phyloP scores from a whole-genome alignment of 306 rosid species.

The Trifolium subterraneum region DNA sequence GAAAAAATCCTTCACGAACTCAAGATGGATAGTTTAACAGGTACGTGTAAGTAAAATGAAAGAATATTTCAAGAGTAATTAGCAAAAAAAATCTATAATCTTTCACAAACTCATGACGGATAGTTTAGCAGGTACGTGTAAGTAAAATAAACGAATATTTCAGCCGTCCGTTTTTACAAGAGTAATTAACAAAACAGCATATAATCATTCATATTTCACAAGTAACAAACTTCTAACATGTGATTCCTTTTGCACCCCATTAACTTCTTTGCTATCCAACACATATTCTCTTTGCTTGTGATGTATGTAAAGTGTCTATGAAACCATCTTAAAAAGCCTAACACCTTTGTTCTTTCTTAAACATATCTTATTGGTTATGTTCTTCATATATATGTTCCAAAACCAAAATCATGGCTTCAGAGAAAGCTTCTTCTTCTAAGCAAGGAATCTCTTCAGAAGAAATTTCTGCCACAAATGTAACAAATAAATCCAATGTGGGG shows the following conservation, averaged over 20 bases:
- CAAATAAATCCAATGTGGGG: conserved; percentile 49
- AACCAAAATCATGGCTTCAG: conserved; percentile 59
- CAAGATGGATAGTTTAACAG: no score
- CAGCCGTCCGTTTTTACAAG: no score
- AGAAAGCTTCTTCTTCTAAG: conserved; percentile 47
- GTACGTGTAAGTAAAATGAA: no score
- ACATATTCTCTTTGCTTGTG: conserved; percentile 49
- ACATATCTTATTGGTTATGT: neutral
- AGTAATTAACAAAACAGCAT: conserved; percentile 42
- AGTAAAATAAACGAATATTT: no score
- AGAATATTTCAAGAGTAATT: neutral
- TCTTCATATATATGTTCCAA: neutral
- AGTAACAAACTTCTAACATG: conserved; percentile 48
- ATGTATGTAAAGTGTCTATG: conserved; percentile 32
- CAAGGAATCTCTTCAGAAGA: conserved; percentile 52
- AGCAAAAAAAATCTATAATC: conserved; percentile 20
- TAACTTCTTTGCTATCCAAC: conserved; percentile 50
- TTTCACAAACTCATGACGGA: no score
- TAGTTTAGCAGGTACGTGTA: no score
- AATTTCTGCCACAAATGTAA: conserved; percentile 25
- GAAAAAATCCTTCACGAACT: no score
- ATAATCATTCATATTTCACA: conserved; percentile 52
- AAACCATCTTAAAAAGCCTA: conserved; percentile 47
- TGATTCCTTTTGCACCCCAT: conserved; percentile 58
- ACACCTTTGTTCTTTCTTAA: conserved; percentile 16